Evolutionary conservation across 2,329 filamentous ascomycete species (phyloP), one percentile per base, ranked within the genome.

Genomic region (Xylaria arbuscula): DNA sequence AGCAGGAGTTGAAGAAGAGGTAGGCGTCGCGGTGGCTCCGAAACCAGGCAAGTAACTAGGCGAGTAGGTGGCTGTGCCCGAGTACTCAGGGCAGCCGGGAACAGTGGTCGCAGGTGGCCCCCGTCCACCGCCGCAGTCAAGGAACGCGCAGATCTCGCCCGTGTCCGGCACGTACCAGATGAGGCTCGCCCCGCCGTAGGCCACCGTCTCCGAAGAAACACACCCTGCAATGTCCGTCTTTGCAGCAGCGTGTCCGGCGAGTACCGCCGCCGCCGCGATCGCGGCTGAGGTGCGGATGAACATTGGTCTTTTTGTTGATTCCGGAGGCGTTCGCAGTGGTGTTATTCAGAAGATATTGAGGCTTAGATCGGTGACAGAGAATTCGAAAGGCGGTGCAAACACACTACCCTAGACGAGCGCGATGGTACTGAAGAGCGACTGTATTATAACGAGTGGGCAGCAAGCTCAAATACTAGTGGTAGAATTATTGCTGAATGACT

Each of bases 61-160:
- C 64, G 81, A 82, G 78, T 88, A 87, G 13, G 83, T 85, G 17
- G 80, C 85, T 32, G 87, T 88, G 70, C 88, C 88, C 2, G 76
- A 73, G 81, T 90, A 90, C 3, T 64, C 74, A 1, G 78, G 75
- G 75, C 90, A 92, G 2, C 89, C 89, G 0, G 89, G 89, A 24
- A 89, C 85, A 32, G 83, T 85, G 17, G 86, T 88, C 82, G 88
- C 91, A 68, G 88, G 86, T 2, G 89, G 88, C 9, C 89, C 90
- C 54, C 86, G 84, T 64, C 89, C 90, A 71, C 90, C 90, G 66
- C 90, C 89, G 79, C 90, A 92, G 84, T 92, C 89, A 72, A 89
- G 83, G 69, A 87, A 76, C 11, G 82, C 82, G 83, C 90, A 92
- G 76, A 91, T 82, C 81, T 91, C 89, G 76, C 89, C 88, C 19